Evolutionary conservation across 164 flowering plant species (phyloP).

Genomic region (Paratinospora sagittata): DNA sequence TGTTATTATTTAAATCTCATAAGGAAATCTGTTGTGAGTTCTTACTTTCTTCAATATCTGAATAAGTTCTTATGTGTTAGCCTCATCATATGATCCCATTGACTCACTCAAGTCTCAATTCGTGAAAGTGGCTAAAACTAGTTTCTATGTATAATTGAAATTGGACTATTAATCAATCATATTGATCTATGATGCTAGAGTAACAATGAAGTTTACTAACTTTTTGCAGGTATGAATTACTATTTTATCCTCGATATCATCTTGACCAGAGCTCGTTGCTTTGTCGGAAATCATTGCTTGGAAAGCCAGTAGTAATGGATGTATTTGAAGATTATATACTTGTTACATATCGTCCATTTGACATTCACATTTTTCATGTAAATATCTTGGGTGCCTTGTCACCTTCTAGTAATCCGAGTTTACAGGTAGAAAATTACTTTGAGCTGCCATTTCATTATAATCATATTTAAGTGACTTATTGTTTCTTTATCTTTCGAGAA

Average conservation of each 20-base stretch:
- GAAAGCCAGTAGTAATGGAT: conserved; percentile 96
- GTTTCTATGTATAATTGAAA: too few species aligned
- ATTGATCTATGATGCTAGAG: neutral
- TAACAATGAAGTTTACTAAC: neutral
- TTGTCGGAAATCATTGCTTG: conserved; percentile 68
- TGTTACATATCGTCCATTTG: conserved; percentile 89
- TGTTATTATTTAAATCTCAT: too few species aligned
- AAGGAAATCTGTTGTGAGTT: too few species aligned
- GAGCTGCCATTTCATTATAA: conserved; percentile 4
- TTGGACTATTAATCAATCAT: too few species aligned
- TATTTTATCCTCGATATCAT: conserved; percentile 96
- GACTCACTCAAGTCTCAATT: too few species aligned
- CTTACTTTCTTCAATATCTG: too few species aligned
- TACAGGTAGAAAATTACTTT: conserved; percentile 57
- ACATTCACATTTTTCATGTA: conserved; percentile 86
- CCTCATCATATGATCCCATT: too few species aligned
- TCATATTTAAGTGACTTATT: neutral
- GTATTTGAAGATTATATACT: conserved; percentile 84
- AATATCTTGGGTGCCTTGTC: conserved; percentile 68
- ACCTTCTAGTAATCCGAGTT: conserved; percentile 64
- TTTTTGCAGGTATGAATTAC: conserved; percentile 81
- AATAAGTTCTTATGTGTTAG: too few species aligned
- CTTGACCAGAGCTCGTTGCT: conserved; percentile 95
- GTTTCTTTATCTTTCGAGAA: conserved; percentile 8
- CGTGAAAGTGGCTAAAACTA: too few species aligned